phyloP scores from a whole-genome alignment of 2,329 filamentous ascomycete genomes.

The Phialocephala sp. region DNA sequence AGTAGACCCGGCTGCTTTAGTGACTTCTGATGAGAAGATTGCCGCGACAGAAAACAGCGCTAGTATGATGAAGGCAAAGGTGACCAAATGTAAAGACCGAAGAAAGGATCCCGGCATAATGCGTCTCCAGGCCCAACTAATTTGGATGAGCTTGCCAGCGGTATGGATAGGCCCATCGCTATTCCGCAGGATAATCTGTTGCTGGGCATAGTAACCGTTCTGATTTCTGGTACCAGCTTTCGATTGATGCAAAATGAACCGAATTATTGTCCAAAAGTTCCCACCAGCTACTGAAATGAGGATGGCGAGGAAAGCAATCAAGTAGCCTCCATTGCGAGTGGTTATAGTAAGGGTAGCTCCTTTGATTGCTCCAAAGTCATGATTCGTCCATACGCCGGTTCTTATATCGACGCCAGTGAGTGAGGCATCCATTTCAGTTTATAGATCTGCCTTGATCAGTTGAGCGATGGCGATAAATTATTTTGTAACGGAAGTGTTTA shows the following conservation, averaged over 20 bases:
- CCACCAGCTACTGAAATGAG: conserved; percentile 14
- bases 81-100: neutral
- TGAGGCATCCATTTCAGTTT: neutral
- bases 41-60: neutral
- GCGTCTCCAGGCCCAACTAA: neutral
- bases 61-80: neutral
- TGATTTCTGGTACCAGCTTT: neutral
- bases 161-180: neutral
- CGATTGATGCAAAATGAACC: conserved; percentile 22
- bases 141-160: neutral
- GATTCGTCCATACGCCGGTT: conserved; percentile 6
- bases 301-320: conserved; percentile 17
- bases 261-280: conserved; percentile 19
- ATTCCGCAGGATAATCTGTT: conserved; percentile 17
- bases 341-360: conserved; percentile 20
- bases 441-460: neutral
- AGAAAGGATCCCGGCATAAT: neutral
- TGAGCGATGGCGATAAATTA: too few species aligned
- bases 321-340: conserved; percentile 6
- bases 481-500: too few species aligned
- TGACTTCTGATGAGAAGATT: neutral
- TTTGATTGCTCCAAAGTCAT: neutral
- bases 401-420: neutral
- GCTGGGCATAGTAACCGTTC: conserved; percentile 17
- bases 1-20: neutral